A percentile compares a stretch with the other conserved stretches of the same genome.
These are phyloP conservation scores for Coniosporium tulheliwenetii DNA, from an alignment of 2,329 filamentous ascomycete genomes.

Conservation along the genomic window DNA sequence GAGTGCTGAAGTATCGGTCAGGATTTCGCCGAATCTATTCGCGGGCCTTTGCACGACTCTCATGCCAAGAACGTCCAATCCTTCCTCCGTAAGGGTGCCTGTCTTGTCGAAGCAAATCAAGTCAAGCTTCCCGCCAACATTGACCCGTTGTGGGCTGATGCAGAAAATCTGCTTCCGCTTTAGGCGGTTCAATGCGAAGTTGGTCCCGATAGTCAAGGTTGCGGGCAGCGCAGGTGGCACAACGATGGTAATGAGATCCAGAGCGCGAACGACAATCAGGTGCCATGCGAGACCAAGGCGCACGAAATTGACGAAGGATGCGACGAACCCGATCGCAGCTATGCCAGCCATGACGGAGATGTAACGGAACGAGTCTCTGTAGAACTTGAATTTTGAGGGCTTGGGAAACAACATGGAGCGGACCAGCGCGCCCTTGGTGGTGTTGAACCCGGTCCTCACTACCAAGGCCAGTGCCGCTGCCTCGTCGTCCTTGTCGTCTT, in stretches of 20 bases:
- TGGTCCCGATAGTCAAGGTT: constrained; percentile 90
- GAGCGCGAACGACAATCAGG: constrained; percentile 75
- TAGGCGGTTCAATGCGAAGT: constrained; percentile 75
- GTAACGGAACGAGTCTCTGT: constrained; percentile 92
- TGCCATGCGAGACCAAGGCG: constrained; percentile 73
- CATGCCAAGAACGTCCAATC: constrained; percentile 81
- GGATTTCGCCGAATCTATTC: constrained; percentile 58
- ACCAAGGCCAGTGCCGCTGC: constrained; percentile 85
- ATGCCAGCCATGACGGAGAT: constrained; percentile 91
- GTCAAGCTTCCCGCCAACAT: constrained; percentile 90
- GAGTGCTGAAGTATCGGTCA: constrained; percentile 47
- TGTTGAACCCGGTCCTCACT: constrained; percentile 89
- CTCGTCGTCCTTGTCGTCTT: constrained; percentile 73
- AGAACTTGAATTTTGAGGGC: constrained; percentile 96
- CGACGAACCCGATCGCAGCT: constrained; percentile 73
- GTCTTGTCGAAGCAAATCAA: constrained; percentile 98
- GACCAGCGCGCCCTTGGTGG: constrained; percentile 88
- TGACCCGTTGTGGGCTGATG: constrained; percentile 93
- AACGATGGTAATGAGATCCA: constrained; percentile 94
- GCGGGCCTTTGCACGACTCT: constrained; percentile 53
- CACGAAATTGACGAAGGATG: constrained; percentile 87
- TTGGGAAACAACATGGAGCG: constrained; percentile 98
- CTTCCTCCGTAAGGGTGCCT: constrained; percentile 93
- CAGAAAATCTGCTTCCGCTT: constrained; percentile 90
- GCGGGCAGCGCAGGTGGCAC: constrained; percentile 90